Percentiles rank a stretch among this genome's conserved stretches.
These are phyloP conservation scores for Bombardia bombarda DNA, from an alignment of 495 filamentous ascomycete genomes.

Conservation along the genomic window DNA sequence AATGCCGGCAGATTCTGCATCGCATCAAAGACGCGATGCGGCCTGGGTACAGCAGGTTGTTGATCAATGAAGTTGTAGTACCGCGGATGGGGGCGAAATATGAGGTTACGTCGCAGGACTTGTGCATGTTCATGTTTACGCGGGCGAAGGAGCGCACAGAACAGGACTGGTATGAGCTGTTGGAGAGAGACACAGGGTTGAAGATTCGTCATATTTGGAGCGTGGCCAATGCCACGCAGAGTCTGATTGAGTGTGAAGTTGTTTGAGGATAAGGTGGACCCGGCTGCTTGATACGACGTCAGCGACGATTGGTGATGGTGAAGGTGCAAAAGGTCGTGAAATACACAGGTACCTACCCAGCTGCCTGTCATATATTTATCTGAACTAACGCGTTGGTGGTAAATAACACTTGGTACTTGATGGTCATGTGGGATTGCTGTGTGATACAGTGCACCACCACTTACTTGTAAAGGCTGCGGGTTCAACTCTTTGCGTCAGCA, in stretches of 20 bases:
- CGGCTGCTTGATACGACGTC: too few species aligned
- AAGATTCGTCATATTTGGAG: constrained; percentile 29
- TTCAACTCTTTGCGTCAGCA: too few species aligned
- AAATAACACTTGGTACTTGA: too few species aligned
- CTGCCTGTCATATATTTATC: too few species aligned
- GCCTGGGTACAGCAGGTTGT: constrained; percentile 35
- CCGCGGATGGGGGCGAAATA: constrained; percentile 31
- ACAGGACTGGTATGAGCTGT: constrained; percentile 12
- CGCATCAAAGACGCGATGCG: constrained; percentile 31
- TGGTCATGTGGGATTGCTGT: too few species aligned
- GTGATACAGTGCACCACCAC: too few species aligned
- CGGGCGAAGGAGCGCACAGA: constrained; percentile 16
- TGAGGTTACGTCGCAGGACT: constrained; percentile 30
- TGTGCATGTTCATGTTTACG: constrained; percentile 14
- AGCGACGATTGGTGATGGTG: too few species aligned
- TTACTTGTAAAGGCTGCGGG: too few species aligned
- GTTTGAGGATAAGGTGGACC: too few species aligned
- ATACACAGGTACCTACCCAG: too few species aligned
- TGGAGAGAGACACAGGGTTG: constrained; percentile 25
- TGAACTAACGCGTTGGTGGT: too few species aligned
- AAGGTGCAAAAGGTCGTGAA: too few species aligned
- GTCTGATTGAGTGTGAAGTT: constrained; percentile 31
- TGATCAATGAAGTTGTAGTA: constrained; percentile 48
- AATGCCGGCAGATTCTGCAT: constrained; percentile 26
- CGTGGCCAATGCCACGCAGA: constrained; percentile 20